Conservation (phyloP, 202 grass and related monocot species). For the Schoenoplectus tabernaemontani region DNA sequence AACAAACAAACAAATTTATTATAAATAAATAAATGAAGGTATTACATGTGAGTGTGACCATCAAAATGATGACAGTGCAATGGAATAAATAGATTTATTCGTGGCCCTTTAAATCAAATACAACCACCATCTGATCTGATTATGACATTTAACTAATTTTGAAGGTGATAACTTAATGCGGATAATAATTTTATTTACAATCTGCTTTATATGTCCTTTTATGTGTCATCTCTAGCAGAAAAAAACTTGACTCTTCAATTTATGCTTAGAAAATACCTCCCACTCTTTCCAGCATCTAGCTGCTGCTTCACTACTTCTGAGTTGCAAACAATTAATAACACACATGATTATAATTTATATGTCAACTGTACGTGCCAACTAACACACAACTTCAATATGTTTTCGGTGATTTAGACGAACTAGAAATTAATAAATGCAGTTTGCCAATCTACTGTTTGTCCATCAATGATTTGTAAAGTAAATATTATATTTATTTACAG, state of each 20-base stretch:
- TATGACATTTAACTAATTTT: conserved; percentile 20
- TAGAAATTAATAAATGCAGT: neutral
- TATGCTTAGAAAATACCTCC: no score
- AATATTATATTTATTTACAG: no score
- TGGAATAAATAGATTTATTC: neutral
- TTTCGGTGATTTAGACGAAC: neutral
- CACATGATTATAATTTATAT: neutral
- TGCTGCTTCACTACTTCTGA: neutral
- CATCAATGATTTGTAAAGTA: no score
- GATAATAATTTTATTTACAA: conserved; percentile 9
- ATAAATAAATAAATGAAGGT: no score
- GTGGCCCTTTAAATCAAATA: neutral
- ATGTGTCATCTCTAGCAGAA: neutral
- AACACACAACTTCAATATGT: neutral
- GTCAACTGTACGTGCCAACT: neutral
- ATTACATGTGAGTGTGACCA: no score
- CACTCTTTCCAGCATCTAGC: neutral
- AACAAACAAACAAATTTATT: no score
- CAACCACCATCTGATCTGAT: conserved; percentile 8
- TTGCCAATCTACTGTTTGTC: no score
- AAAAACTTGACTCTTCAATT: neutral
- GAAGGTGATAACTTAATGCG: conserved; percentile 12
- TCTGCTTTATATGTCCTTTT: neutral
- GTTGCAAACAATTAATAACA: neutral
- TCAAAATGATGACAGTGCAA: neutral